Evolutionary conservation across 2,329 filamentous ascomycete species (phyloP).

Genomic region (Aspergillus sp.): DNA sequence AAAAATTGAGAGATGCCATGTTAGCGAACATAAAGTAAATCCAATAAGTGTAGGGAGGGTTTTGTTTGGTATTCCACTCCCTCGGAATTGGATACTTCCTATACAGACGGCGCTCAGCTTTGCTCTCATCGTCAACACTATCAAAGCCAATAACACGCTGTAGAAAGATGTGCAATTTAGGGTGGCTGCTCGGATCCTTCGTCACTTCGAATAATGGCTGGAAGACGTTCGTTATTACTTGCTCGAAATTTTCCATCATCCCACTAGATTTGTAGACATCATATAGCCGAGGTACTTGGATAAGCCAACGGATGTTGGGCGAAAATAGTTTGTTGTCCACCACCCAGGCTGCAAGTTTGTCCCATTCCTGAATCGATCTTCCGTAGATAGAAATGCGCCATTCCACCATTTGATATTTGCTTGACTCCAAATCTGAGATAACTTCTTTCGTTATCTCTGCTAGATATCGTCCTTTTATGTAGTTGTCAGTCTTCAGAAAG

Average conservation of each 20-base stretch:
- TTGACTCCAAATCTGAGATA: conserved; percentile 93
- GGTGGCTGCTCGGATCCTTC: conserved; percentile 78
- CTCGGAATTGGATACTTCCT: conserved; percentile 91
- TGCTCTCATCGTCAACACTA: conserved; percentile 97
- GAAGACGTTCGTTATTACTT: conserved; percentile 89
- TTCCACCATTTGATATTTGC: conserved; percentile 99
- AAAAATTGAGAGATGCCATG: conserved; percentile 86
- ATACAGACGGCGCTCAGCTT: conserved; percentile 89
- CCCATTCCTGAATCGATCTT: conserved; percentile 89
- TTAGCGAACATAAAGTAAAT: conserved; percentile 97
- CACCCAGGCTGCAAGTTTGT: conserved; percentile 95
- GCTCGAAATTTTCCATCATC: conserved; percentile 85
- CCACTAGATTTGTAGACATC: conserved; percentile 91
- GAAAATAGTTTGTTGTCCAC: conserved; percentile 98
- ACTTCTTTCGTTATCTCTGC: conserved; percentile 98
- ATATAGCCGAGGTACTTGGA: conserved; percentile 91
- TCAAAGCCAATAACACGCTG: conserved; percentile 96
- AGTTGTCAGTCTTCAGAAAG: conserved; percentile 98
- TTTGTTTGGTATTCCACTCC: conserved; percentile 87
- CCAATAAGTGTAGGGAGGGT: conserved; percentile 98
- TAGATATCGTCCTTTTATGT: conserved; percentile 90
- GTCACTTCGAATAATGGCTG: conserved; percentile 94
- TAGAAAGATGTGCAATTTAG: conserved; percentile 90
- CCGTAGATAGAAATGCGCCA: conserved; percentile 99
- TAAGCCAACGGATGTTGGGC: conserved; percentile 94